Evolutionary conservation across 495 filamentous ascomycete species (phyloP).

Genomic region (Bathelium albidoporum): DNA sequence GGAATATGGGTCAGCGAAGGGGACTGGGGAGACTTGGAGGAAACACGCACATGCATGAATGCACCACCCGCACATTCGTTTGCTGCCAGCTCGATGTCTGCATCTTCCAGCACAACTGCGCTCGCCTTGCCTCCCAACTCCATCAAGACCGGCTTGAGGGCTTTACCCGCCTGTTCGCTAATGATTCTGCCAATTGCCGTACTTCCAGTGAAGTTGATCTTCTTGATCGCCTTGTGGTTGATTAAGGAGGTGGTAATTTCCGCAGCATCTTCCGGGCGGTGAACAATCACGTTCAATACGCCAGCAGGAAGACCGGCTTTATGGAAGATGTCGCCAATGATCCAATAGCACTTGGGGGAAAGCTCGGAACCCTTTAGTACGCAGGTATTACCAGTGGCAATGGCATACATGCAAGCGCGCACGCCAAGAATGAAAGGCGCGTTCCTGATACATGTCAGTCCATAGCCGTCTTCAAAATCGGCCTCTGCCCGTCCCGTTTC

Average conservation of each 20-base stretch:
- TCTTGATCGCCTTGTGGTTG: conserved; percentile 46
- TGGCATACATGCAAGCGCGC: conserved; percentile 53
- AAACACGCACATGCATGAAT: conserved; percentile 40
- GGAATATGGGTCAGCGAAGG: neutral
- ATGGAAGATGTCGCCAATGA: conserved; percentile 55
- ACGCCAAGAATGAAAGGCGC: conserved; percentile 31
- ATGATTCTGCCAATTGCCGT: conserved; percentile 47
- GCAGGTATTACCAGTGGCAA: conserved; percentile 71
- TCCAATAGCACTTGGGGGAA: conserved; percentile 65
- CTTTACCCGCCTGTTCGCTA: conserved; percentile 45
- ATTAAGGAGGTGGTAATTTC: conserved; percentile 48
- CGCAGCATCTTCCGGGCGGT: conserved; percentile 42
- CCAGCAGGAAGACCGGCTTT: conserved; percentile 62
- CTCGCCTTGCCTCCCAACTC: conserved; percentile 55
- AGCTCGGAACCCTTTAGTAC: conserved; percentile 71
- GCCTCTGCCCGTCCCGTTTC: neutral
- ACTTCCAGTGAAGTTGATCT: conserved; percentile 54
- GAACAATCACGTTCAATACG: conserved; percentile 46
- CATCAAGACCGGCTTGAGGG: conserved; percentile 60
- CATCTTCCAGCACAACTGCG: conserved; percentile 50
- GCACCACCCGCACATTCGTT: conserved; percentile 41
- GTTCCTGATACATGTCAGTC: conserved; percentile 16
- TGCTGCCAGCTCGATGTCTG: conserved; percentile 47
- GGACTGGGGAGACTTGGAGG: neutral
- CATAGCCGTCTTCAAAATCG: neutral